Percentiles rank a stretch among this genome's conserved stretches.
Conservation (phyloP, 2,329 filamentous ascomycete species). For the Ceratocystis alfenasii region DNA sequence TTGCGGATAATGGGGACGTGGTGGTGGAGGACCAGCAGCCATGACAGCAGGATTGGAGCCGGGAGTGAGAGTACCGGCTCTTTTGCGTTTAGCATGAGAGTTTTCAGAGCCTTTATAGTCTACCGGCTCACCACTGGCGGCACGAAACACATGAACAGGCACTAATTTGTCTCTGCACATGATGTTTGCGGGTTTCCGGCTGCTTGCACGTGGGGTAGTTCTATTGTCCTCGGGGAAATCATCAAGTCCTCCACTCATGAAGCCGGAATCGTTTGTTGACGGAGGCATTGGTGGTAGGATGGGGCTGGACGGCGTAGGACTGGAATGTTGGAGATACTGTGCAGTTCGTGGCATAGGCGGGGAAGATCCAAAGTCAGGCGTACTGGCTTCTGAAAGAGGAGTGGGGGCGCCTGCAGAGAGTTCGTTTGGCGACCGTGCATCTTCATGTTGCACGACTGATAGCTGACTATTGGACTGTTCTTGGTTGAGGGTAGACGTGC, state of each 20-base stretch:
- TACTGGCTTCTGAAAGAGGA: conserved; percentile 51
- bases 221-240: conserved; percentile 43
- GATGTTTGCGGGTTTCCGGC: conserved; percentile 13
- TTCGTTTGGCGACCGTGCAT: conserved; percentile 42
- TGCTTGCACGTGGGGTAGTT: conserved; percentile 14
- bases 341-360: conserved; percentile 63
- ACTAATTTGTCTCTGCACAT: conserved; percentile 17
- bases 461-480: conserved; percentile 33
- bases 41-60: conserved; percentile 30
- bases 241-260: conserved; percentile 69
- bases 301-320: conserved; percentile 68
- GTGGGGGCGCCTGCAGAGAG: conserved; percentile 40
- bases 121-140: conserved; percentile 15
- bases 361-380: conserved; percentile 76
- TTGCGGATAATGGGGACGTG: conserved; percentile 18
- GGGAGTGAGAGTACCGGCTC: conserved; percentile 27
- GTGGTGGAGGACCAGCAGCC: conserved; percentile 23
- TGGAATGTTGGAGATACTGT: conserved; percentile 40
- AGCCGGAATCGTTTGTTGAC: conserved; percentile 61
- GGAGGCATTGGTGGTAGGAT: conserved; percentile 54
- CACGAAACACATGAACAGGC: conserved; percentile 21
- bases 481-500: conserved; percentile 47
- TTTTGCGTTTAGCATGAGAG: conserved; percentile 11
- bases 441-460: conserved; percentile 37
- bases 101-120: conserved; percentile 16